Base-by-base conservation (phyloP, 805 yeast species). In the Priceomyces medius region DNA sequence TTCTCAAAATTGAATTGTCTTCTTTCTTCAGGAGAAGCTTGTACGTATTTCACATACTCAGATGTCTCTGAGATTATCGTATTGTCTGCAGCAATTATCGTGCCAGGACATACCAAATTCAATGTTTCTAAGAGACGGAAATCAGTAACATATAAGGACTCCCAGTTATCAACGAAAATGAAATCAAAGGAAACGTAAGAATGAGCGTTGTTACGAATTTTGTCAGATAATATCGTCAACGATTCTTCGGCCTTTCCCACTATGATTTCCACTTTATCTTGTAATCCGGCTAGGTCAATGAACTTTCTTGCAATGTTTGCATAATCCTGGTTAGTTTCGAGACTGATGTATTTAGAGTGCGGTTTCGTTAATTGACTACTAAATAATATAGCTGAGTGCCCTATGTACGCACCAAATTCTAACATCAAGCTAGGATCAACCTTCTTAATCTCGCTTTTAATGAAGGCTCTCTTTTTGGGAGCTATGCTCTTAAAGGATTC, bases 81-180 rank as follows among this genome's bases (percentile, higher is more conserved):
- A 44, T 70, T 70, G 43, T 71, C 74, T 4, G 74, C 75, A 35
- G 58, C 52, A 19, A 73, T 49, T 3, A 56, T 44, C 1, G 77
- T 60, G 0, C 74, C 77, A 6, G 64, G 65, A 0, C 60, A 63
- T 32, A 73, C 54, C 38, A 70, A 54, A 10, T 66, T 63, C 32
- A 68, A 46, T 0, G 72, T 47, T 44, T 73, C 79, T 28, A 71
- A 46, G 3, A 69, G 59, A 24, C 77, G 52, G 23, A 71, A 51
- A 42, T 73, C 76, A 4, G 75, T 68, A 18, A 69, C 56, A 44
- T 71, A 73, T 35, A 48, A 35, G 12, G 58, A 58, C 40, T 66
- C 66, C 50, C 58, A 52, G 45, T 73, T 77, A 49, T 73, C 73
- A 35, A 73, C 56, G 39, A 73, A 64, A 3, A 67, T 50, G 29